Base-by-base conservation (phyloP, 176 grass and related monocot species). In the Hsuehochloa calcarea region DNA sequence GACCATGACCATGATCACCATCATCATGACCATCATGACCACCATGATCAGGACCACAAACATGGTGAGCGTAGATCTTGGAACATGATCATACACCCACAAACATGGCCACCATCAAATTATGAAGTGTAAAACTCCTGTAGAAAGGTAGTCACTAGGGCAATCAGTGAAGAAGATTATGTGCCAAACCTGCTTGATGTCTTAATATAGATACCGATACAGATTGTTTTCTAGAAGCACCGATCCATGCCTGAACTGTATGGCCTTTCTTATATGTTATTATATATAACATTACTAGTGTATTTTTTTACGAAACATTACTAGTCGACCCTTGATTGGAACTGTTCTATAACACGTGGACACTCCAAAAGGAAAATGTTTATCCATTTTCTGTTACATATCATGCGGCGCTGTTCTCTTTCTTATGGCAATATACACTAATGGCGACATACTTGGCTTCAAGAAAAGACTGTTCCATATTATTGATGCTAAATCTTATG, bases 41-140 rank as follows among this genome's bases (percentile, higher is more conserved):
- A 29, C 68, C 86, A 94, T 68, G 68, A 88, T 70, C 95, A 94
- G 81, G 96, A 92, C 67, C 93, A 98, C 27, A 60, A 82, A 87
- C 96, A 95, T 82, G 85, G 96, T 95, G 51, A 79, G 90, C 52
- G 43, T 87, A 49, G 15, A 72, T 73, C 68, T 65, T 65, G 44
- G 10, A 49, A 51, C 56, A 85, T 80, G 70, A 65, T 75, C 64
- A 44, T 86, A 34, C 67, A 66, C 61, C 59, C 61, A 47, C 16
- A 80, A 37, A 72, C 70, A 25, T 82, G 72, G 52, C 78, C 11
- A 65, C 35, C 5, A 9, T 66, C 23, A 34, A 66, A 74, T 74
- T 70, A 70, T 45, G 50, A 70, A 59, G 0, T 0, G 15, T 41
- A 62, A 20, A 66, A 67, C 17, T 77, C 47, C 8, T 40, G 2